Percentiles rank a stretch among this genome's conserved stretches.
Conservation (phyloP, 495 filamentous ascomycete genomes). For the Daldinia bambusicola region DNA sequence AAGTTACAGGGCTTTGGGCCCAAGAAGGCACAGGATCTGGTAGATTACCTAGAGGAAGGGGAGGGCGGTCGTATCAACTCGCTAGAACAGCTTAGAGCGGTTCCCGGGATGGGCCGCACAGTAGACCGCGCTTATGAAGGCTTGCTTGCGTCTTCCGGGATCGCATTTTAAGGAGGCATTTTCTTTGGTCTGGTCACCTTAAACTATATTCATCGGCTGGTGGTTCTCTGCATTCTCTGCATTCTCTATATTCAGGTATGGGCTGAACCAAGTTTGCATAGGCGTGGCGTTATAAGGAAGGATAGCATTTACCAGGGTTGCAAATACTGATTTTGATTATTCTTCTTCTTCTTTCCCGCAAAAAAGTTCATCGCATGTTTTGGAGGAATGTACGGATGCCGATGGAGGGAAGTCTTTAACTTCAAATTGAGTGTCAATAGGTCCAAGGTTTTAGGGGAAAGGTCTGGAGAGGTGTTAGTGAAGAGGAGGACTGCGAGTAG, state of each 20-base stretch:
- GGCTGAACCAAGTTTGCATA: slow-evolving; percentile 30
- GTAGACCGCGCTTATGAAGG: slow-evolving; percentile 67
- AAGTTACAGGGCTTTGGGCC: slow-evolving; percentile 76
- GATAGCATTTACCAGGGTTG: slow-evolving; percentile 25
- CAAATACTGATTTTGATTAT: slow-evolving; percentile 19
- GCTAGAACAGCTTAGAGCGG: slow-evolving; percentile 61
- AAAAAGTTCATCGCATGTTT: not conserved
- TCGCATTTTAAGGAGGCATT: slow-evolving; percentile 11
- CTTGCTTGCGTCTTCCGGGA: slow-evolving; percentile 32
- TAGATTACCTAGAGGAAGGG: slow-evolving; percentile 64
- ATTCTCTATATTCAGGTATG: slow-evolving; percentile 7
- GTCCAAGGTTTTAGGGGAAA: not conserved
- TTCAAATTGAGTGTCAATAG: not conserved
- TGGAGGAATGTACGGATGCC: not conserved
- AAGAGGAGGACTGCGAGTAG: not conserved
- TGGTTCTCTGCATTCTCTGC: slow-evolving; percentile 12
- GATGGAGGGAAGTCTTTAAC: not conserved
- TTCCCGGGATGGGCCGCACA: slow-evolving; percentile 69
- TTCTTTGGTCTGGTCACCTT: slow-evolving; percentile 19
- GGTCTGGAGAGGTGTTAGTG: not conserved
- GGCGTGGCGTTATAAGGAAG: slow-evolving; percentile 33
- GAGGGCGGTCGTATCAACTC: slow-evolving; percentile 54
- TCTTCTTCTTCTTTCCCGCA: not conserved
- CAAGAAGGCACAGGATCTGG: slow-evolving; percentile 72
- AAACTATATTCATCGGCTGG: slow-evolving; percentile 28